Base-by-base conservation (phyloP, 2,329 filamentous ascomycete species). In the Xylaria arbuscula region DNA sequence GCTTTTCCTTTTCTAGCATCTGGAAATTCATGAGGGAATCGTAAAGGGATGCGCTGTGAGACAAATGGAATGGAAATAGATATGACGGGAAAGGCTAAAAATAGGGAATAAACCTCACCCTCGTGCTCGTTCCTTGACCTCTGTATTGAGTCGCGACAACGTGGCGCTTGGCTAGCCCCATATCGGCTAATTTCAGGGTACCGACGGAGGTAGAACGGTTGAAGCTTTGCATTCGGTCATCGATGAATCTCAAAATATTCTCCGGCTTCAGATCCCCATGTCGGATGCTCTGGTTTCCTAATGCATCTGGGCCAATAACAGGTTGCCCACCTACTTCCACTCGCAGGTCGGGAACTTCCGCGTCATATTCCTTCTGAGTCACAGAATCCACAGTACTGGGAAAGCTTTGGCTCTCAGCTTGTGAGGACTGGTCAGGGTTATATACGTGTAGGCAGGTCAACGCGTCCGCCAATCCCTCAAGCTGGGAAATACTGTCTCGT, bases 371-470 rank as follows among this genome's bases (percentile, higher is more conserved):
- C 3, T 13, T 3, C 9, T 51, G 10, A 28, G 15, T 5, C 10
- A 28, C 9, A 7, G 48, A 6, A 1, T 17, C 10, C 4, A 13
- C 3, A 2, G 3, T 13, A 3, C 8, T 15, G 1, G 19, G 9
- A 8, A 10, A 24, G 11, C 22, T 15, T 10, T 51, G 48, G 7
- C 15, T 28, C 7, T 51, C 48, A 24, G 13, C 7, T 28, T 32
- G 48, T 5, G 22, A 51, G 48, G 24, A 51, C 22, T 17, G 40
- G 13, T 51, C 48, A 5, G 48, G 53, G 15, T 53, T 40, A 32
- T 59, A 62, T 24, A 36, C n/a, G 22, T 71, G 69, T 6, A 71
- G 47, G 3, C 48, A 34, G 11, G 32, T 13, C 11, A 71, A 19
- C 6, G 53, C 68, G 17, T 45, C 47, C n/a, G 40, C 45, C 3